Evolutionary conservation across 2,329 filamentous ascomycete species (phyloP).

Genomic region (Pezicula carpinea): DNA sequence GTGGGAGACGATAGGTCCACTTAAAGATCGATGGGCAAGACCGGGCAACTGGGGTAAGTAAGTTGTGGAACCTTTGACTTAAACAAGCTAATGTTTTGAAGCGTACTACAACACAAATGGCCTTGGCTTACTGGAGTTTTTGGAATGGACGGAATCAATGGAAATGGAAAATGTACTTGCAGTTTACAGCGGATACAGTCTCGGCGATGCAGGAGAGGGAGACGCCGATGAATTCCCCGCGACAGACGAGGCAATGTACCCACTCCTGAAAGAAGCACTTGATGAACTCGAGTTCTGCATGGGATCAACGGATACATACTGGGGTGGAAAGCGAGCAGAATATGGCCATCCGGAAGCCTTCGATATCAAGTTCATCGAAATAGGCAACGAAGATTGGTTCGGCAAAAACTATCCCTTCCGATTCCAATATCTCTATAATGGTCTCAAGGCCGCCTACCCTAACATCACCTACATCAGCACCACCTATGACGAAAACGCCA

Average conservation of each 20-base stretch:
- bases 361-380: slow-evolving; percentile 55
- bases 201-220: not conserved
- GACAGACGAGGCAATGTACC: slow-evolving; percentile 24
- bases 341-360: slow-evolving; percentile 60
- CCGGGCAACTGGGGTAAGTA: slow-evolving; percentile 37
- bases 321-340: slow-evolving; percentile 40
- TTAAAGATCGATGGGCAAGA: slow-evolving; percentile 12
- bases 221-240: slow-evolving; percentile 4
- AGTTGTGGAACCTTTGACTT: too few species aligned
- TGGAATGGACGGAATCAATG: slow-evolving; percentile 38
- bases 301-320: slow-evolving; percentile 36
- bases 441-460: slow-evolving; percentile 3
- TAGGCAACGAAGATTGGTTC: slow-evolving; percentile 66
- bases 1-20: slow-evolving; percentile 1
- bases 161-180: slow-evolving; percentile 38
- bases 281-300: slow-evolving; percentile 47
- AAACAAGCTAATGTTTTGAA: not conserved
- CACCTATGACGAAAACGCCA: slow-evolving; percentile 13
- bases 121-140: slow-evolving; percentile 27
- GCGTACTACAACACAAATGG: slow-evolving; percentile 32
- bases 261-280: slow-evolving; percentile 37
- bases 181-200: slow-evolving; percentile 27
- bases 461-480: slow-evolving; percentile 12
- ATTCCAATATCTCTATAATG: slow-evolving; percentile 2
- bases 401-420: slow-evolving; percentile 3